Conservation (phyloP, 1,284 basidiomycete species). For the Prillingera fragicola region DNA sequence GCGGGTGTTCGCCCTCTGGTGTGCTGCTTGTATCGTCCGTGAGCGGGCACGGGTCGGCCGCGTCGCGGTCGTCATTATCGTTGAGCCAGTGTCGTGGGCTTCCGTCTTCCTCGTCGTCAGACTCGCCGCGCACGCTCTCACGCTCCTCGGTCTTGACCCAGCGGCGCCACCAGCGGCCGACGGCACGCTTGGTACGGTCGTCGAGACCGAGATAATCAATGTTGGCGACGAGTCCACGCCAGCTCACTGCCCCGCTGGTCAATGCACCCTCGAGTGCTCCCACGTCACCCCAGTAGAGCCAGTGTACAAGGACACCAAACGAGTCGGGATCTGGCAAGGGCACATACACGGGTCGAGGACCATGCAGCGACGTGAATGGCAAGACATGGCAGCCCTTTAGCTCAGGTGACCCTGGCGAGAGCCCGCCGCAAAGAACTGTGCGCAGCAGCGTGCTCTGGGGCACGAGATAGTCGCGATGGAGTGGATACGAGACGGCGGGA, state of each 20-base stretch:
- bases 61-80: too few relatives aligned
- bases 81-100: too few relatives aligned
- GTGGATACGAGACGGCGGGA: conserved; percentile 35
- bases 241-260: conserved; percentile 32
- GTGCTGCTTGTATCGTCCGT: too few relatives aligned
- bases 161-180: conserved; percentile 45
- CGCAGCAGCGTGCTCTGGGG: conserved; percentile 43
- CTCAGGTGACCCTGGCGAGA: conserved; percentile 7
- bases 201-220: conserved; percentile 46
- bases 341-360: conserved; percentile 26
- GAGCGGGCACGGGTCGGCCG: too few relatives aligned
- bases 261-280: conserved; percentile 36
- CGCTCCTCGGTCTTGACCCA: conserved; percentile 37
- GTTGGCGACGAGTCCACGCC: conserved; percentile 46
- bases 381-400: conserved; percentile 10
- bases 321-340: conserved; percentile 45
- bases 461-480: conserved; percentile 45
- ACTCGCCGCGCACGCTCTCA: too few relatives aligned
- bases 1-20: too few relatives aligned
- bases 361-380: conserved; percentile 8
- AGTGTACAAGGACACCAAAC: conserved; percentile 44
- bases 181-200: conserved; percentile 38
- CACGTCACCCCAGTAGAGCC: conserved; percentile 46
- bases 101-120: too few relatives aligned
- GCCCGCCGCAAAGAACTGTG: conserved; percentile 27